Conservation (phyloP, 2,329 filamentous ascomycete genomes). For the Pyrenophora teres region DNA sequence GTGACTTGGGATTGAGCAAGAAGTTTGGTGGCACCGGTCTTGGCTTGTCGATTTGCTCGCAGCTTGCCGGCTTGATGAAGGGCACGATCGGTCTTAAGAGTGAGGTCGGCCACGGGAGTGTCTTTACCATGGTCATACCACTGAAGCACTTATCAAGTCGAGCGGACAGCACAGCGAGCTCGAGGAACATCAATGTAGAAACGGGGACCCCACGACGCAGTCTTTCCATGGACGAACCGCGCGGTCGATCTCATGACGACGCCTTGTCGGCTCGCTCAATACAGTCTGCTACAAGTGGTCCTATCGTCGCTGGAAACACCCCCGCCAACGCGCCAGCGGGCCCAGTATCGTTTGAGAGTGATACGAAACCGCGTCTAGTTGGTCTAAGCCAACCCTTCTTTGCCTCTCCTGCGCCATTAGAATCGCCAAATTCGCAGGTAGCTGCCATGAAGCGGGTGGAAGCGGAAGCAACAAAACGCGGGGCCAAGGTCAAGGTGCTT, state of each 20-base stretch:
- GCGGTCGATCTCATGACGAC: slow-evolving; percentile 35
- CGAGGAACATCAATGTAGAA: slow-evolving; percentile 36
- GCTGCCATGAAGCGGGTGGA: slow-evolving; percentile 69
- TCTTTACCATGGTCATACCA: slow-evolving; percentile 82
- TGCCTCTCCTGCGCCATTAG: slow-evolving; percentile 53
- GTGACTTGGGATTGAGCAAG: slow-evolving; percentile 85
- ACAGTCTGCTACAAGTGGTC: slow-evolving; percentile 35
- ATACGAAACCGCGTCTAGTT: slow-evolving; percentile 76
- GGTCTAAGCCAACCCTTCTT: slow-evolving; percentile 86
- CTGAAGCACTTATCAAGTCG: slow-evolving; percentile 74
- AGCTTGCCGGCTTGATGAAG: slow-evolving; percentile 81
- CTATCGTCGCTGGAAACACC: slow-evolving; percentile 20
- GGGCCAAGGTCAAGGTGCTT: slow-evolving; percentile 73
- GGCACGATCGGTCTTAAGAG: slow-evolving; percentile 75
- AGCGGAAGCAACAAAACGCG: slow-evolving; percentile 60
- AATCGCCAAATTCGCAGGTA: slow-evolving; percentile 64
- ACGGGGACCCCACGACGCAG: slow-evolving; percentile 33
- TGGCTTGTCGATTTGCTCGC: slow-evolving; percentile 86
- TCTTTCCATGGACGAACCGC: slow-evolving; percentile 33
- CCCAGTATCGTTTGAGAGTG: slow-evolving; percentile 58
- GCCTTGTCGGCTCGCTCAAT: slow-evolving; percentile 37
- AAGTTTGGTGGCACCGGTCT: slow-evolving; percentile 89
- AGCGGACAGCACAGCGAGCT: slow-evolving; percentile 57
- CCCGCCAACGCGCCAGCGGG: slow-evolving; percentile 20
- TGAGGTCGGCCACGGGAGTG: slow-evolving; percentile 73